phyloP scores from a whole-genome alignment of 139 green algal species.

The Haematococcus sp. region DNA sequence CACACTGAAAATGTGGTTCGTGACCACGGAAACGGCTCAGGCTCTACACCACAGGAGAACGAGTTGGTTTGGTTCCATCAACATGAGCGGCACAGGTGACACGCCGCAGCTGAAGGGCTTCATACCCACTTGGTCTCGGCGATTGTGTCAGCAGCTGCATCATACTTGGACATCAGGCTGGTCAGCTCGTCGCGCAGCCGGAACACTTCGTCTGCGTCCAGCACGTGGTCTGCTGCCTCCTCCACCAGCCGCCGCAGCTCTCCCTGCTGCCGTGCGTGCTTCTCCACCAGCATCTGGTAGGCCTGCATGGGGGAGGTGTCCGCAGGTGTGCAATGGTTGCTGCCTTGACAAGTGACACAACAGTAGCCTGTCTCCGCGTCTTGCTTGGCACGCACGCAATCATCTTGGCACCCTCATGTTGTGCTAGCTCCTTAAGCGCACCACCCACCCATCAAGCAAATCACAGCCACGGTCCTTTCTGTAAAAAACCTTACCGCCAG shows the following conservation, averaged over 20 bases:
- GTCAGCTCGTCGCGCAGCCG: slow-evolving; percentile 37
- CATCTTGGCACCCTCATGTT: background rate
- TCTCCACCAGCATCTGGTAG: slow-evolving; percentile 47
- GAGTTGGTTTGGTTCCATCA: too few species aligned
- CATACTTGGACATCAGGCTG: slow-evolving; percentile 24
- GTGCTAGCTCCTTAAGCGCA: background rate
- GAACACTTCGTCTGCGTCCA: slow-evolving; percentile 43
- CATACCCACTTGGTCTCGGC: slow-evolving; percentile 23
- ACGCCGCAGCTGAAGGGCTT: too few species aligned
- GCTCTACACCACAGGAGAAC: too few species aligned
- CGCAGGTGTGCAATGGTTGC: background rate
- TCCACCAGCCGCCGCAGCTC: slow-evolving; percentile 45
- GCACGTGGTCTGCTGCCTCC: slow-evolving; percentile 38
- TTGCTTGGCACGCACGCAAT: background rate
- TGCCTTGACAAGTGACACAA: too few species aligned
- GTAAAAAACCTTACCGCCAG: slow-evolving; percentile 37
- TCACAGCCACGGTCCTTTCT: too few species aligned
- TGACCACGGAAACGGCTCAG: too few species aligned
- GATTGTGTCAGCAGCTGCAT: slow-evolving; percentile 7
- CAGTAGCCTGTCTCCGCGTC: background rate
- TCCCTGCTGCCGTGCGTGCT: slow-evolving; percentile 44
- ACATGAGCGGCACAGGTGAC: too few species aligned
- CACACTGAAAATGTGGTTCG: too few species aligned
- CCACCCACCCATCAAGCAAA: background rate
- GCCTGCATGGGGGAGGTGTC: slow-evolving; percentile 19